A percentile compares a stretch with the other conserved stretches of the same genome.
Conservation (phyloP, 1,284 basidiomycete genomes). For the Malassezia slooffiae region DNA sequence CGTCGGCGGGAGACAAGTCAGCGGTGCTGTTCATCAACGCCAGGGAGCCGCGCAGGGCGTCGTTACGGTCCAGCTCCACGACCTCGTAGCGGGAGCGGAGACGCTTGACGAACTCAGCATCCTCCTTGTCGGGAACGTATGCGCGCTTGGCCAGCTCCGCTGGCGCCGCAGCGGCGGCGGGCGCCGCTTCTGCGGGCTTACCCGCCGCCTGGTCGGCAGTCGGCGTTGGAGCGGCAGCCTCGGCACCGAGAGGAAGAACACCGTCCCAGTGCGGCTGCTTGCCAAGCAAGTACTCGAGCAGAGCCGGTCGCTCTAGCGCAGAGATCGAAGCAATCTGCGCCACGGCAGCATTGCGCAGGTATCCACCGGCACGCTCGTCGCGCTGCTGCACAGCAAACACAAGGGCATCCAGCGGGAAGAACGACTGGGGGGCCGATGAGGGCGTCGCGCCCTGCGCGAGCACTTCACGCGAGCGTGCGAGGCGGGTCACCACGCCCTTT, state of each 20-base stretch:
- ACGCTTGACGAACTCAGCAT: conserved; percentile 41
- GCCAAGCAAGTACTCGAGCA: conserved; percentile 37
- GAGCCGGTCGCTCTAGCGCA: conserved; percentile 28
- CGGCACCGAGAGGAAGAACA: conserved; percentile 18
- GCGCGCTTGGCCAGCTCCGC: conserved; percentile 19
- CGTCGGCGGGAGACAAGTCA: too few relatives aligned
- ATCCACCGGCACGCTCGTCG: conserved; percentile 32
- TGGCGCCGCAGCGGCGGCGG: conserved; percentile 1
- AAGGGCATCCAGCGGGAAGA: conserved; percentile 32
- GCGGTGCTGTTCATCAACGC: not conserved
- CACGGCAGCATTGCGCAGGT: conserved; percentile 32
- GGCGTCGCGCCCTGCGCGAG: conserved; percentile 13
- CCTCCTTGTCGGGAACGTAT: conserved; percentile 33
- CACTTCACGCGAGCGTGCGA: conserved; percentile 22
- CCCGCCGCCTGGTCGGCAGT: not conserved
- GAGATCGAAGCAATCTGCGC: conserved; percentile 30
- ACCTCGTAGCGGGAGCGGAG: conserved; percentile 29
- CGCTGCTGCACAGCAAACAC: conserved; percentile 34
- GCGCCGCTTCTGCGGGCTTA: not conserved
- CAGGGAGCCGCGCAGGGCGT: conserved; percentile 25
- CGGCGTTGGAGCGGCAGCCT: conserved; percentile 8
- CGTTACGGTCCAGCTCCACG: conserved; percentile 29
- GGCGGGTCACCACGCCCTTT: conserved; percentile 14
- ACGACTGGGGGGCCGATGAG: conserved; percentile 20
- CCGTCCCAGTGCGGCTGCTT: conserved; percentile 31